Percentiles rank a stretch among this genome's conserved stretches.
Evolutionary conservation across 1,139 yeast genomes (phyloP).

Genomic region (Chernovozyma sophiae-reginae): DNA sequence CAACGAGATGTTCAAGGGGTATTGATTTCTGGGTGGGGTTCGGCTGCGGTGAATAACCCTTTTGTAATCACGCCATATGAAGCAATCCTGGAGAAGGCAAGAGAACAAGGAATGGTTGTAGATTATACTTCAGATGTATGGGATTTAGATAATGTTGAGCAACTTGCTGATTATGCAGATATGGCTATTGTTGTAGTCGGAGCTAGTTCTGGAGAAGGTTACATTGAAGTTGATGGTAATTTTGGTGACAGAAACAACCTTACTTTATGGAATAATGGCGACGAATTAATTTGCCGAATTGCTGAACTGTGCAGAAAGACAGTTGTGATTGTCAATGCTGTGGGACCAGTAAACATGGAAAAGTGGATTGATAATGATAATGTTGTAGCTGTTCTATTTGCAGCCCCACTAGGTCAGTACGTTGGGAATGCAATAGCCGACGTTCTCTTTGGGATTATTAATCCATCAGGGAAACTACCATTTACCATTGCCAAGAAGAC

Average conservation of each 20-base stretch:
- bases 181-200: constrained; percentile 49
- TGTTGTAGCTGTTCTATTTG: constrained; percentile 52
- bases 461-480: constrained; percentile 62
- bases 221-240: constrained; percentile 52
- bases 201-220: constrained; percentile 58
- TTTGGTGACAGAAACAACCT: constrained; percentile 57
- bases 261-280: constrained; percentile 61
- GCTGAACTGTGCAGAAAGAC: constrained; percentile 50
- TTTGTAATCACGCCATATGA: constrained; percentile 53
- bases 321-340: constrained; percentile 53
- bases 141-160: constrained; percentile 40
- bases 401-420: constrained; percentile 58
- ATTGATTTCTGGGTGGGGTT: constrained; percentile 49
- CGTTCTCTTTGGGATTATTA: constrained; percentile 51
- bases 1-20: constrained; percentile 46
- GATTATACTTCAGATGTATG: constrained; percentile 42
- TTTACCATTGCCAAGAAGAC: constrained; percentile 57
- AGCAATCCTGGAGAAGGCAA: constrained; percentile 43
- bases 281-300: constrained; percentile 45
- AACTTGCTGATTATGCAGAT: constrained; percentile 47
- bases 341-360: constrained; percentile 60
- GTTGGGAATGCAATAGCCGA: constrained; percentile 40
- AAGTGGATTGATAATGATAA: constrained; percentile 56
- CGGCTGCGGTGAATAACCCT: constrained; percentile 50
- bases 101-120: constrained; percentile 40